Percentiles rank a stretch among this genome's conserved stretches.
These are phyloP conservation scores for Lasiodiplodia sp. DNA, from an alignment of 2,329 filamentous ascomycete genomes.

Conservation along the genomic window DNA sequence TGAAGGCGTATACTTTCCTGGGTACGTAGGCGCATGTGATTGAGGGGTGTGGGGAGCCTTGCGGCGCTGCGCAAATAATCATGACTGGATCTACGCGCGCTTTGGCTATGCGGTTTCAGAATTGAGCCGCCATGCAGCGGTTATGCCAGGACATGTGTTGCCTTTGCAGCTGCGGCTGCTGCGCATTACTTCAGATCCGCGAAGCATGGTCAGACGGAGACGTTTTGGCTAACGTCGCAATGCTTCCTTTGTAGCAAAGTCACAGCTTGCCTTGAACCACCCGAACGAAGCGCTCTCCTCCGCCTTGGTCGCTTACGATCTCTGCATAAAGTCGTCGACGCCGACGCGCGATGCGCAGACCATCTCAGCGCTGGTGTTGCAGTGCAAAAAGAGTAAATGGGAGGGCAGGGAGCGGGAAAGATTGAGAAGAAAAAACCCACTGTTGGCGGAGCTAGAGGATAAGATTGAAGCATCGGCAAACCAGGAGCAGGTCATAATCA, in stretches of 20 bases:
- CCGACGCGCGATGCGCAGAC: conserved; percentile 73
- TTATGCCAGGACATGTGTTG: not conserved
- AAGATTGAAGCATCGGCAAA: conserved; percentile 46
- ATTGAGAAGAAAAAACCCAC: conserved; percentile 60
- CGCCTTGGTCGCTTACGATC: conserved; percentile 74
- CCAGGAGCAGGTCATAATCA: conserved; percentile 47
- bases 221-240: conserved; percentile 2
- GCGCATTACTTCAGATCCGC: not conserved
- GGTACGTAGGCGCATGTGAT: conserved; percentile 40
- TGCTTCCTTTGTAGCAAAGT: conserved; percentile 64
- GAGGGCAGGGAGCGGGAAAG: conserved; percentile 73
- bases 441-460: conserved; percentile 67
- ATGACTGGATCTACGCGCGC: not conserved
- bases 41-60: not conserved
- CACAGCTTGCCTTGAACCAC: conserved; percentile 76
- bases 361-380: conserved; percentile 76
- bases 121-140: not conserved
- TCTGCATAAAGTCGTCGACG: conserved; percentile 64
- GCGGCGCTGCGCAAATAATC: not conserved
- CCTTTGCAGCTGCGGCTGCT: not conserved
- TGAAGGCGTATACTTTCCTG: conserved; percentile 86
- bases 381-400: conserved; percentile 87
- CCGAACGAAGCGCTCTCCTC: conserved; percentile 75
- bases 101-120: conserved; percentile 1
- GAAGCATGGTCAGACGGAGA: not conserved